Base-by-base conservation (phyloP, 148 eudicot genomes). In the Cornus kousa region DNA sequence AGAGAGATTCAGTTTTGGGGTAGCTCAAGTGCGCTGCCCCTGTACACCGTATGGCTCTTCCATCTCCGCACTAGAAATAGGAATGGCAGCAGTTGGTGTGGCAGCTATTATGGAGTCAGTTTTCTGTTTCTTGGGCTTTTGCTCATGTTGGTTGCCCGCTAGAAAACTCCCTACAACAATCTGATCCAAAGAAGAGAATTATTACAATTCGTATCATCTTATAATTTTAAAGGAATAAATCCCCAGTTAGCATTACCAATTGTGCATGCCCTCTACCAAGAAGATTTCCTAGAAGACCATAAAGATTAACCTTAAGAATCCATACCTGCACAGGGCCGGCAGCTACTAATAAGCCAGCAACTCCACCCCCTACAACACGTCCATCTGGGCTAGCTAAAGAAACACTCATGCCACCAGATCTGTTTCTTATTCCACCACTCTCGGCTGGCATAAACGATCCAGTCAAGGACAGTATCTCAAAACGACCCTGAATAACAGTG, bases 361-460 rank as follows among this genome's bases (percentile, higher is more conserved):
- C 98, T 57, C 99, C 91, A 74, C 99, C 99, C 13, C 99, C 99
- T 11, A 97, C 87, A 75, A 97, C 97, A 80, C 99, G 97, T 24
- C 99, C 99, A 81, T 97, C 99, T 11, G 97, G 94, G 84, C 98
- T 85, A 24, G 96, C 96, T 81, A 97, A 85, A 14, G 98, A 97
- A 76, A 97, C 99, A 73, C 99, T 97, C 95, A 94, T 92, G 5
- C 99, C 99, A 31, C 99, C 99, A 33, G 99, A 82, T 79, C 97
- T 81, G 80, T 92, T 97, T 76, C 90, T 89, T 23, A 94, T 89
- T 60, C 99, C 99, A 37, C 99, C 97, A 60, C 79, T 90, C 84
- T 94, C 99, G 13, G 97, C 84, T 39, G 94, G 99, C 92, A 88
- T 94, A 83, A 97, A 94, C 16, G 98, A 97, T 20, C 99, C 99